A percentile compares a stretch with the other conserved stretches of the same genome.
Conservation (phyloP, 176 grass and related monocot species). For the Musa schizocarpa region DNA sequence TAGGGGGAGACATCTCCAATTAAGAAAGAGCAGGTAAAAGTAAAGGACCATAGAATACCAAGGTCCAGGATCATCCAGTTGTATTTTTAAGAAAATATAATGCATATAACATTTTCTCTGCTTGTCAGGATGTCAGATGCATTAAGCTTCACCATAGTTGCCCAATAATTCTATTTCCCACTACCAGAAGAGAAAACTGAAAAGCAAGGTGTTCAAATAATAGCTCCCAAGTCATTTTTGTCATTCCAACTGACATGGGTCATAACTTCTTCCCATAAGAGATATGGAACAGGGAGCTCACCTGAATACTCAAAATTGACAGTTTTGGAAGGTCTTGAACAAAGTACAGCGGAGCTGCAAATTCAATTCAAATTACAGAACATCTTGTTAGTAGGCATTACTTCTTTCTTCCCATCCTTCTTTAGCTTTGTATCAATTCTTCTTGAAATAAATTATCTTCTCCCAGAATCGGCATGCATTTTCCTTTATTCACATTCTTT, state of each 20-base stretch:
- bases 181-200: neutral
- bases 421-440: too few relatives aligned
- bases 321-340: too few relatives aligned
- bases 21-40: neutral
- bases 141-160: neutral
- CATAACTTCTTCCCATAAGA: too few relatives aligned
- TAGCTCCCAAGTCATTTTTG: neutral
- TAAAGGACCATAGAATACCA: neutral
- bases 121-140: neutral
- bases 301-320: too few relatives aligned
- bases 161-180: neutral
- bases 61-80: neutral
- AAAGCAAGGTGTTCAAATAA: neutral
- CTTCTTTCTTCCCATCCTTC: too few relatives aligned
- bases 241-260: neutral
- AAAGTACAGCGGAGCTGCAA: too few relatives aligned
- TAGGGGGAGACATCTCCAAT: neutral
- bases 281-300: too few relatives aligned
- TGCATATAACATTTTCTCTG: neutral
- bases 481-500: too few relatives aligned
- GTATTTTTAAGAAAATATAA: neutral
- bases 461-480: too few relatives aligned
- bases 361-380: too few relatives aligned
- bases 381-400: too few relatives aligned
- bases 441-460: too few relatives aligned